Evolutionary conservation across 1,139 yeast species (phyloP).

Genomic region (Debaryomyces sp.): DNA sequence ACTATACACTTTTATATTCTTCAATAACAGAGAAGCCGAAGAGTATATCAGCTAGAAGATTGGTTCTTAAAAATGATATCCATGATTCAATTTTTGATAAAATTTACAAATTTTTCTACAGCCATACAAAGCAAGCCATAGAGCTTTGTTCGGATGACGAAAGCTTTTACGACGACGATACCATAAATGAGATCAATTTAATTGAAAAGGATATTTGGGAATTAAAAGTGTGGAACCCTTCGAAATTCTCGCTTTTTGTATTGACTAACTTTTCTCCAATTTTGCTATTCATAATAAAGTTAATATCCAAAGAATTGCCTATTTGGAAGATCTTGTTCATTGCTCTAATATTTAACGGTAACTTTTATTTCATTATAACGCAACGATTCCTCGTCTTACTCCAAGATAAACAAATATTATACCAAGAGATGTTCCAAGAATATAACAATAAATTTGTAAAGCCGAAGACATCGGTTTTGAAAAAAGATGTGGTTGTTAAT

Average conservation of each 20-base stretch:
- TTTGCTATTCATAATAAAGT: constrained; percentile 41
- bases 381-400: constrained; percentile 48
- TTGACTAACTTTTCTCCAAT: constrained; percentile 62
- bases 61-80: constrained; percentile 13
- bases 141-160: constrained; percentile 11
- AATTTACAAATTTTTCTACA: constrained; percentile 11
- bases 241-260: constrained; percentile 49
- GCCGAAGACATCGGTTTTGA: constrained; percentile 55
- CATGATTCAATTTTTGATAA: constrained; percentile 16
- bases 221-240: constrained; percentile 62
- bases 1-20: constrained; percentile 44
- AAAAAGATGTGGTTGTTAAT: constrained; percentile 68
- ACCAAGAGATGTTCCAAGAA: constrained; percentile 65
- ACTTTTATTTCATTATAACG: constrained; percentile 42
- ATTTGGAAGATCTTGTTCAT: constrained; percentile 41
- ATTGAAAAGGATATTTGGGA: constrained; percentile 48
- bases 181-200: constrained; percentile 19
- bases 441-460: constrained; percentile 66
- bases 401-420: constrained; percentile 62
- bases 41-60: constrained; percentile 39
- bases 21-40: constrained; percentile 30
- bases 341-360: constrained; percentile 39
- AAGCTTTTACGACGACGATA: constrained; percentile 18
- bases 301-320: constrained; percentile 34
- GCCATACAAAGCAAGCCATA: constrained; percentile 6